Conservation (phyloP, 2,329 filamentous ascomycete genomes). For the Venturia asperata region DNA sequence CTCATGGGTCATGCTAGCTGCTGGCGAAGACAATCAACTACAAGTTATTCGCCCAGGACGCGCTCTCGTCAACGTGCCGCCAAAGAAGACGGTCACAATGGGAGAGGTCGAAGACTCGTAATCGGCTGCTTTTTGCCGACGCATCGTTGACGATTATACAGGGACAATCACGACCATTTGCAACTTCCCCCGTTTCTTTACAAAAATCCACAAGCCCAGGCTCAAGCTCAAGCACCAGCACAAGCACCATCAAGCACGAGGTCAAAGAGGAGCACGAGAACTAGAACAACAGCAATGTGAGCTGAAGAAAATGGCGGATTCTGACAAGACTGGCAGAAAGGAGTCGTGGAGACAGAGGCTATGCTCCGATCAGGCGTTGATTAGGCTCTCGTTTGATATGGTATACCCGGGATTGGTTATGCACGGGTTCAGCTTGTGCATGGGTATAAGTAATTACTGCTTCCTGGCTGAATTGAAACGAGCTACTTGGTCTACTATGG, state of each 20-base stretch:
- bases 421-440: not conserved
- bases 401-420: not conserved
- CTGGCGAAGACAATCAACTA: constrained; percentile 92
- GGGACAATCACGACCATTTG: not conserved
- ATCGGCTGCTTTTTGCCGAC: not conserved
- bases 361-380: not conserved
- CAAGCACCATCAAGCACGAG: not conserved
- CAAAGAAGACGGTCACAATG: constrained; percentile 17
- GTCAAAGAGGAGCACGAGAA: not conserved
- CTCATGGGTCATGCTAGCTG: constrained; percentile 91
- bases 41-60: constrained; percentile 60
- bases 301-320: not conserved
- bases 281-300: not conserved
- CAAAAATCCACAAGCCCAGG: not conserved
- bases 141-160: not conserved
- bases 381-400: not conserved
- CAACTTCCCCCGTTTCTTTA: too few relatives aligned
- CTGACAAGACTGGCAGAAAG: not conserved
- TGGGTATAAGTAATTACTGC: not conserved
- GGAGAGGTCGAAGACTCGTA: constrained; percentile 18
- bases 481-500: not conserved
- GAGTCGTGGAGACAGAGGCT: not conserved
- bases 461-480: not conserved
- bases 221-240: not conserved
- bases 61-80: constrained; percentile 16